Evolutionary conservation across 805 yeast genomes (phyloP).

Genomic region (Hanseniaspora guilliermondii): DNA sequence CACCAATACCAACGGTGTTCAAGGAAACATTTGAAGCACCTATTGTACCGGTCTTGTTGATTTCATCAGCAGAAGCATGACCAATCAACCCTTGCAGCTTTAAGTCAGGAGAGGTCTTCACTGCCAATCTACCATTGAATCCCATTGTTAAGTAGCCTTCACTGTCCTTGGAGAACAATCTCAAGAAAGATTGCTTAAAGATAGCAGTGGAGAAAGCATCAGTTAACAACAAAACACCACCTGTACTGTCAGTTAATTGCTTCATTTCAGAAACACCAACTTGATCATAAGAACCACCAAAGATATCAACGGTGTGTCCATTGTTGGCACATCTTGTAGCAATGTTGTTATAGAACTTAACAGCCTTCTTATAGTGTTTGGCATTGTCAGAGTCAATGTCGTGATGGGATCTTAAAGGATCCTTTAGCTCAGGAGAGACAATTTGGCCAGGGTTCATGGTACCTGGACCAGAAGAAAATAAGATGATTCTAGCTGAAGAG

Average conservation of each 20-base stretch:
- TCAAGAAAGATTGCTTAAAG: slow-evolving; percentile 81
- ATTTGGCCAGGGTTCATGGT: slow-evolving; percentile 91
- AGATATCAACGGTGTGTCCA: slow-evolving; percentile 76
- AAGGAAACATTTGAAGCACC: slow-evolving; percentile 73
- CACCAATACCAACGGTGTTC: slow-evolving; percentile 87
- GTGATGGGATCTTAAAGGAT: slow-evolving; percentile 93
- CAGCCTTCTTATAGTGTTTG: slow-evolving; percentile 75
- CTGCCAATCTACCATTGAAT: slow-evolving; percentile 77
- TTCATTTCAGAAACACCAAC: slow-evolving; percentile 92
- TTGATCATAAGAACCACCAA: slow-evolving; percentile 94
- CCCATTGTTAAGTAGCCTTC: slow-evolving; percentile 82
- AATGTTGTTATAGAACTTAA: slow-evolving; percentile 62
- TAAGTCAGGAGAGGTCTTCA: slow-evolving; percentile 74
- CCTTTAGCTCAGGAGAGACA: slow-evolving; percentile 81
- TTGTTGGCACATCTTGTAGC: slow-evolving; percentile 58
- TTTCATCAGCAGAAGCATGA: slow-evolving; percentile 58
- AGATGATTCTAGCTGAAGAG: slow-evolving; percentile 75
- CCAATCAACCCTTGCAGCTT: slow-evolving; percentile 91
- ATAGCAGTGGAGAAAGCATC: slow-evolving; percentile 93
- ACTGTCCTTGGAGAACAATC: slow-evolving; percentile 75
- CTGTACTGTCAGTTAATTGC: slow-evolving; percentile 68
- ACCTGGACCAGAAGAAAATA: slow-evolving; percentile 91
- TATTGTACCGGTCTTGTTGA: slow-evolving; percentile 31
- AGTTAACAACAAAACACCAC: slow-evolving; percentile 76
- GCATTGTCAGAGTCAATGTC: slow-evolving; percentile 89